A percentile compares a stretch with the other conserved stretches of the same genome.
phyloP scores from a whole-genome alignment of 208 protist species.

The Tetramitus jugosus region DNA sequence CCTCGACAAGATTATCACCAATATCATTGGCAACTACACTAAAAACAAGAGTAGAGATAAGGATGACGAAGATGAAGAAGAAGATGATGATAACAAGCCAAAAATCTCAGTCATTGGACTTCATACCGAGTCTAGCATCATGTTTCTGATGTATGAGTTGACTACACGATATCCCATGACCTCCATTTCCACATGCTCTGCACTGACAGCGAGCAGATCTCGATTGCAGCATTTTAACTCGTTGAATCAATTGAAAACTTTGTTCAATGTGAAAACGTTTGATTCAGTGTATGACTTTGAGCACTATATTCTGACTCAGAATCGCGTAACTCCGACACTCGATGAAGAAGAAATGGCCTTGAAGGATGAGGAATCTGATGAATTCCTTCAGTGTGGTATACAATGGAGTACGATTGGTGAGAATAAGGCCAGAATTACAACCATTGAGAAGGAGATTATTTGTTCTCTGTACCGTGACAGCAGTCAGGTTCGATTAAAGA shows the following conservation, averaged over 20 bases:
- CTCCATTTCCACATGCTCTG: too few relatives aligned
- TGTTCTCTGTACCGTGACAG: not conserved
- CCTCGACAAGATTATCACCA: too few relatives aligned
- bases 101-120: slow-evolving; percentile 10
- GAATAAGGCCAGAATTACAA: not conserved
- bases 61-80: too few relatives aligned
- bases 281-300: not conserved
- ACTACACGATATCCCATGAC: not conserved
- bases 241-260: not conserved
- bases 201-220: not conserved
- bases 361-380: not conserved
- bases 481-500: not conserved
- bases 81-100: not conserved
- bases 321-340: not conserved
- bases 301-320: not conserved
- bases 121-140: not conserved
- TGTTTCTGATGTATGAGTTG: not conserved
- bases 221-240: not conserved
- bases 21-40: too few relatives aligned
- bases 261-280: not conserved
- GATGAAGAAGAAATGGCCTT: not conserved
- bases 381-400: not conserved
- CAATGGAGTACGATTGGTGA: not conserved
- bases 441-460: slow-evolving; percentile 11
- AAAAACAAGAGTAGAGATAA: too few relatives aligned